These are phyloP conservation scores for Tetraselmis striata DNA, from an alignment of 139 green algal species.

Conservation along the genomic window DNA sequence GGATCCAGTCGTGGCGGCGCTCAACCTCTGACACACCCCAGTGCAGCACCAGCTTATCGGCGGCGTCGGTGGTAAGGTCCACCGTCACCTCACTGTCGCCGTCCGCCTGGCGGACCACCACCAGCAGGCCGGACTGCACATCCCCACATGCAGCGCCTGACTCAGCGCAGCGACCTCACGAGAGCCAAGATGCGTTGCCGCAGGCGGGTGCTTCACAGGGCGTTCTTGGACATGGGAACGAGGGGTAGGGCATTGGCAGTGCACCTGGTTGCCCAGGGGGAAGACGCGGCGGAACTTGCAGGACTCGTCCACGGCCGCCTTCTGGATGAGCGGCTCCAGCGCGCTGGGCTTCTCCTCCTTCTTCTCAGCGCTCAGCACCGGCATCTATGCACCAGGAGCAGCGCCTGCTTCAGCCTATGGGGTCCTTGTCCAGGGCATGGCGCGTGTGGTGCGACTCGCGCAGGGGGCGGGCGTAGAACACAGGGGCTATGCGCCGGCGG, in stretches of 20 bases:
- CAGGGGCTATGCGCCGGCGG: no score
- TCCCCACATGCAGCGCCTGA: no score
- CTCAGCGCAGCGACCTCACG: no score
- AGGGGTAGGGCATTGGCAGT: no score
- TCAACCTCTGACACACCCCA: constrained; percentile 63
- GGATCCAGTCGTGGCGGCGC: constrained; percentile 34
- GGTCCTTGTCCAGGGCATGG: no score
- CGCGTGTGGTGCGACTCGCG: no score
- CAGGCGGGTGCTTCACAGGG: no score
- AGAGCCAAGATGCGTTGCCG: no score
- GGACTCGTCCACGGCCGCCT: constrained; percentile 23
- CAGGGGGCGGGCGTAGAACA: no score
- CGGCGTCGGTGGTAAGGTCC: constrained; percentile 60
- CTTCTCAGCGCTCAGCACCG: background rate
- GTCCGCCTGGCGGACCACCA: constrained; percentile 49
- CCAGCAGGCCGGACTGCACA: constrained; percentile 74
- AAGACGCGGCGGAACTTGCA: constrained; percentile 40
- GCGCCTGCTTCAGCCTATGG: constrained; percentile 43
- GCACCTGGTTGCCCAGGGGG: constrained; percentile 53
- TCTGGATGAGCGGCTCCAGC: constrained; percentile 18
- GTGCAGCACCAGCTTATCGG: constrained; percentile 66
- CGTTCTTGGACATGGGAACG: background rate
- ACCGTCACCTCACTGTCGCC: constrained; percentile 29
- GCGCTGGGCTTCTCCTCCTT: background rate
- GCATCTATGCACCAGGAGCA: background rate